phyloP scores from a whole-genome alignment of 106 monocot species.

The Acanthochlamys bracteata region DNA sequence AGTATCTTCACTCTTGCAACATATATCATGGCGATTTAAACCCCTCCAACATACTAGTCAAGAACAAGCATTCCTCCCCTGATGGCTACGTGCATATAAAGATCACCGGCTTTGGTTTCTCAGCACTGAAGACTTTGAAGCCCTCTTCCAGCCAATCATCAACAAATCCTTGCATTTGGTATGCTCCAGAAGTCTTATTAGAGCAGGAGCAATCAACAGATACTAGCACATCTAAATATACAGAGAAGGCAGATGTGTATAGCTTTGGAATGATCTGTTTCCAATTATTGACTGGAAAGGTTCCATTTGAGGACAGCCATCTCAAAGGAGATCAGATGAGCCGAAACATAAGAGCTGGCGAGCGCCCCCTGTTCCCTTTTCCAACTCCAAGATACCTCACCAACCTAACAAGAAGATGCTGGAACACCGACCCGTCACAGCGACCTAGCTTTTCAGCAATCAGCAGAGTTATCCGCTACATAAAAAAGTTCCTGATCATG shows the following conservation, averaged over 20 bases:
- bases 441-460: slow-evolving; percentile 75
- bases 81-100: slow-evolving; percentile 53
- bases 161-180: slow-evolving; percentile 36
- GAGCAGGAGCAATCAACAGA: slow-evolving; percentile 21
- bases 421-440: slow-evolving; percentile 62
- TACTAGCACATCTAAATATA: slow-evolving; percentile 13
- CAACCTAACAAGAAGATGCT: slow-evolving; percentile 69
- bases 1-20: slow-evolving; percentile 54
- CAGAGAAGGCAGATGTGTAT: slow-evolving; percentile 63
- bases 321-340: slow-evolving; percentile 84
- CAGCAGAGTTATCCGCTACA: slow-evolving; percentile 63
- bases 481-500: slow-evolving; percentile 56
- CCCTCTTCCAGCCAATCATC: slow-evolving; percentile 9
- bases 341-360: slow-evolving; percentile 68
- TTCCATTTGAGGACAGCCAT: slow-evolving; percentile 77
- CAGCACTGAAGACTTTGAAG: slow-evolving; percentile 16
- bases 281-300: slow-evolving; percentile 52
- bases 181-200: slow-evolving; percentile 37
- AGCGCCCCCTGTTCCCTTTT: slow-evolving; percentile 73
- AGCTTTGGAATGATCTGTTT: slow-evolving; percentile 67
- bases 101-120: slow-evolving; percentile 20
- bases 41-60: slow-evolving; percentile 53
- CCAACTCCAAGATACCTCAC: slow-evolving; percentile 68
- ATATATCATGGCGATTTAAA: slow-evolving; percentile 60
- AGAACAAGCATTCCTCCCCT: slow-evolving; percentile 12